These are phyloP conservation scores for Kockovaella imperatae DNA, from an alignment of 768 basidiomycete genomes.

Conservation along the genomic window DNA sequence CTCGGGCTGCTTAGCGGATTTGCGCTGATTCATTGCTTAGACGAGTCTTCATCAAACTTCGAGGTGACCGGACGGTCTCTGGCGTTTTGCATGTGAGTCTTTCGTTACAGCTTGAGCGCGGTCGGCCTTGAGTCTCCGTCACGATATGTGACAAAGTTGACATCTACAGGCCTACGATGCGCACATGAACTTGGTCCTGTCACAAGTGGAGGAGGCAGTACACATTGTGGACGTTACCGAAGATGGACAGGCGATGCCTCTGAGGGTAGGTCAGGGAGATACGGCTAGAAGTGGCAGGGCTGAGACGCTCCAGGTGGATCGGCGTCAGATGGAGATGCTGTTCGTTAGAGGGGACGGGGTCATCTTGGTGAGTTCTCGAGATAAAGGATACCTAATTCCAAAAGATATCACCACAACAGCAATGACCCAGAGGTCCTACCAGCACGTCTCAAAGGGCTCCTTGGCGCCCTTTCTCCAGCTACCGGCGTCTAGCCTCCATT, in stretches of 20 bases:
- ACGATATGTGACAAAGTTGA: constrained; percentile 7
- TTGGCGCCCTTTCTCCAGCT: no score
- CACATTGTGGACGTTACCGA: constrained; percentile 88
- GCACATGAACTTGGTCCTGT: constrained; percentile 99
- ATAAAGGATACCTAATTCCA: no score
- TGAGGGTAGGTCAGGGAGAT: constrained; percentile 44
- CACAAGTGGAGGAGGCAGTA: constrained; percentile 94
- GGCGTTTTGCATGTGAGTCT: constrained; percentile 80
- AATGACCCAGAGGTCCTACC: no score
- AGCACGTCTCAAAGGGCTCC: no score
- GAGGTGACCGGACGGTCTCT: constrained; percentile 85
- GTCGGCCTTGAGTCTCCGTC: no score
- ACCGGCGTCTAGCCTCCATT: no score
- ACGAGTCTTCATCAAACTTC: constrained; percentile 92
- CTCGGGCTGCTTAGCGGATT: no score
- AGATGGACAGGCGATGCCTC: constrained; percentile 46
- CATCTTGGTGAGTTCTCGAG: constrained; percentile 74
- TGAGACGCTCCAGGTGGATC: constrained; percentile 22
- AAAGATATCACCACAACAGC: no score
- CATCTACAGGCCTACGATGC: constrained; percentile 84
- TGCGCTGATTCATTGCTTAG: constrained; percentile 9
- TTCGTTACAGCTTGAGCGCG: neutral
- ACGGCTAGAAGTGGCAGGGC: neutral
- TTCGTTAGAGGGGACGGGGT: constrained; percentile 97
- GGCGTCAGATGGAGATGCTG: constrained; percentile 89